Percentiles rank a stretch among this genome's conserved stretches.
phyloP scores from a whole-genome alignment of 1,284 basidiomycete genomes.

The Ustilago sp. region DNA sequence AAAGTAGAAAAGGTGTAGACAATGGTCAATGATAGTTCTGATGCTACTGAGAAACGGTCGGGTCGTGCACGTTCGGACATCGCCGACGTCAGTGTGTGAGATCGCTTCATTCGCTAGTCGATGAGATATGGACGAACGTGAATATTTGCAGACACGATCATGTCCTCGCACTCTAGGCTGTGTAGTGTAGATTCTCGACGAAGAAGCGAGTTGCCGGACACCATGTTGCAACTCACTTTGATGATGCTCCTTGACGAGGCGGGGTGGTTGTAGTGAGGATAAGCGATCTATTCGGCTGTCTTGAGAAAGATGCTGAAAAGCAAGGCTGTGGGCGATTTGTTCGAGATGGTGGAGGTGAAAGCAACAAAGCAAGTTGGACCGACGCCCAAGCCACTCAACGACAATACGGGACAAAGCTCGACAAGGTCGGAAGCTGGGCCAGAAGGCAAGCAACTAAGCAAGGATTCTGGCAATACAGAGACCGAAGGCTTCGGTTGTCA shows the following conservation, averaged over 20 bases:
- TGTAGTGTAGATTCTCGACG: no score
- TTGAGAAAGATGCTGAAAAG: not conserved
- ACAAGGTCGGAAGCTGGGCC: not conserved
- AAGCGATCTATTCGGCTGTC: not conserved
- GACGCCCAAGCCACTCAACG: not conserved
- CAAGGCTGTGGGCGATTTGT: not conserved
- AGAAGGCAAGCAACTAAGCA: not conserved
- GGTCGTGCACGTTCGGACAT: not conserved
- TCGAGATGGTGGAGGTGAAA: not conserved
- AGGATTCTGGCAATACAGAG: not conserved
- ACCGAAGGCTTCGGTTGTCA: not conserved
- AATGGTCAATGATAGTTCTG: not conserved
- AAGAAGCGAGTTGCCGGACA: not conserved
- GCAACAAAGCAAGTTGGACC: not conserved
- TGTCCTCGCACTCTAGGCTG: no score
- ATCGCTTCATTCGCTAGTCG: not conserved
- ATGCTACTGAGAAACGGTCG: not conserved
- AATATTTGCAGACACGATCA: no score
- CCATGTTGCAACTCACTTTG: not conserved
- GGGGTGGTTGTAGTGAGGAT: not conserved
- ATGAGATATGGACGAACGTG: not conserved
- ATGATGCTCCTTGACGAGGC: not conserved
- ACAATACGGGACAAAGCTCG: not conserved
- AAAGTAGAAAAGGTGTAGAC: not conserved
- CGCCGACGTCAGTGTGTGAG: not conserved